These are phyloP conservation scores for Synchytrium microbalum DNA, from an alignment of 371 early-diverging fungal species.

Conservation along the genomic window DNA sequence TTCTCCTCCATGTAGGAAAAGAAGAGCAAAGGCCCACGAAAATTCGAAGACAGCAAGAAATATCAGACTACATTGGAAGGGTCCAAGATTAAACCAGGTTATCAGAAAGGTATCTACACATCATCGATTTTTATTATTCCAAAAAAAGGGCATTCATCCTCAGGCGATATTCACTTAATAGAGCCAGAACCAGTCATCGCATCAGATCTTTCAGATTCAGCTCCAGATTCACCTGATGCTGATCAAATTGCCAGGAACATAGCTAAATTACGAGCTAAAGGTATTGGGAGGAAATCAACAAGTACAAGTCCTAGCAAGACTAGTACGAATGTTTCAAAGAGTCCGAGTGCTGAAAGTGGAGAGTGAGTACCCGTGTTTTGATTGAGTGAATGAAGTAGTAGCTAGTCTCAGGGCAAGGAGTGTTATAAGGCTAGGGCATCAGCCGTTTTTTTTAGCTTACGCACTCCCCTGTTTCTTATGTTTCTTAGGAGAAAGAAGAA, in stretches of 20 bases:
- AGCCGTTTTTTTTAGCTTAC: no score
- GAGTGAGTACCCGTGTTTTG: no score
- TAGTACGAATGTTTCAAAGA: neutral
- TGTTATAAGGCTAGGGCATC: no score
- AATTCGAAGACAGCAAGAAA: conserved; percentile 77
- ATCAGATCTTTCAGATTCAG: neutral
- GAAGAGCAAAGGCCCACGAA: conserved; percentile 54
- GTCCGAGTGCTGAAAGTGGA: neutral
- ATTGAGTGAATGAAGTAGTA: no score
- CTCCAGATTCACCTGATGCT: neutral
- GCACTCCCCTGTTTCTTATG: no score
- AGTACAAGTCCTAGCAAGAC: neutral
- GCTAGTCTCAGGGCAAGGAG: no score
- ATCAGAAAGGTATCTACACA: no score
- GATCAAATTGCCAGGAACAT: neutral
- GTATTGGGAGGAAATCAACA: neutral
- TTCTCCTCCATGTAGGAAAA: conserved; percentile 8
- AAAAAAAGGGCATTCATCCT: no score
- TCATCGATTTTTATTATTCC: no score
- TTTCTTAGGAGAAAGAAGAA: neutral
- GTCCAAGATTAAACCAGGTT: conserved; percentile 40
- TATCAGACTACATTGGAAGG: conserved; percentile 66
- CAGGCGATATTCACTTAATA: no score
- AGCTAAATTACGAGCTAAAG: neutral
- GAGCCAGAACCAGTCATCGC: no score